A percentile compares a stretch with the other conserved stretches of the same genome.
These are phyloP conservation scores for Sordaria brevicollis DNA, from an alignment of 495 filamentous ascomycete species.

Conservation along the genomic window DNA sequence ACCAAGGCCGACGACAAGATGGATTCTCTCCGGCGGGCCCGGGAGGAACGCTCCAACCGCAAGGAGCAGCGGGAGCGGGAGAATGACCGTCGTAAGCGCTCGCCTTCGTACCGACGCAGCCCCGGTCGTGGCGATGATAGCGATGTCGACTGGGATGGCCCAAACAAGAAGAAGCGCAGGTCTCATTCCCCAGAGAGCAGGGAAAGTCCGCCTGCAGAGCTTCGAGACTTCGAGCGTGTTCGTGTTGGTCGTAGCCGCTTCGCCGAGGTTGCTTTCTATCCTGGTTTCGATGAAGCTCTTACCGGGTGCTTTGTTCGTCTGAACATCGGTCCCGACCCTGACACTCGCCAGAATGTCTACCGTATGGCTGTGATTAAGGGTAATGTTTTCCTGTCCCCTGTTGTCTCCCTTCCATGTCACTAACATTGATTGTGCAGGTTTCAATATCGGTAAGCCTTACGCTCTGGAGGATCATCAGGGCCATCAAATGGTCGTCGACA, in stretches of 20 bases:
- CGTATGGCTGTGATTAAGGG: conserved; percentile 80
- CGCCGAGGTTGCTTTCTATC: conserved; percentile 79
- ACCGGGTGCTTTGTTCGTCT: conserved; percentile 71
- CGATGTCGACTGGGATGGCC: conserved; percentile 61
- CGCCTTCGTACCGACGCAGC: conserved; percentile 31
- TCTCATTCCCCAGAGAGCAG: conserved; percentile 37
- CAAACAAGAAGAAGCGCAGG: conserved; percentile 30
- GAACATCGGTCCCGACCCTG: conserved; percentile 60
- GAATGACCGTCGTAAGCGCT: conserved; percentile 48
- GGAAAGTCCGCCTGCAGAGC: conserved; percentile 46
- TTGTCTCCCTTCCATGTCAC: neutral
- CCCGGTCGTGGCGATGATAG: conserved; percentile 64
- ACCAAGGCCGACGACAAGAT: conserved; percentile 77
- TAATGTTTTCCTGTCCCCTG: conserved; percentile 21
- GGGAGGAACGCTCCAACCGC: conserved; percentile 74
- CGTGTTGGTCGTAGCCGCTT: conserved; percentile 75
- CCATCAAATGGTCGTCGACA: conserved; percentile 61
- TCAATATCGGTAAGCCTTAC: conserved; percentile 70
- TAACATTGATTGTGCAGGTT: conserved; percentile 37
- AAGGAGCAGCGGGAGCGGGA: conserved; percentile 62
- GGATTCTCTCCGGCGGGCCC: conserved; percentile 72
- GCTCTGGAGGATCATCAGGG: conserved; percentile 60
- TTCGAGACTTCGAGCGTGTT: conserved; percentile 73
- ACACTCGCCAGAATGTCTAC: conserved; percentile 63
- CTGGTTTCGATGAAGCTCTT: conserved; percentile 73